A percentile compares a stretch with the other conserved stretches of the same genome.
Evolutionary conservation across 768 basidiomycete genomes (phyloP).

Genomic region (Lactarius indigo): DNA sequence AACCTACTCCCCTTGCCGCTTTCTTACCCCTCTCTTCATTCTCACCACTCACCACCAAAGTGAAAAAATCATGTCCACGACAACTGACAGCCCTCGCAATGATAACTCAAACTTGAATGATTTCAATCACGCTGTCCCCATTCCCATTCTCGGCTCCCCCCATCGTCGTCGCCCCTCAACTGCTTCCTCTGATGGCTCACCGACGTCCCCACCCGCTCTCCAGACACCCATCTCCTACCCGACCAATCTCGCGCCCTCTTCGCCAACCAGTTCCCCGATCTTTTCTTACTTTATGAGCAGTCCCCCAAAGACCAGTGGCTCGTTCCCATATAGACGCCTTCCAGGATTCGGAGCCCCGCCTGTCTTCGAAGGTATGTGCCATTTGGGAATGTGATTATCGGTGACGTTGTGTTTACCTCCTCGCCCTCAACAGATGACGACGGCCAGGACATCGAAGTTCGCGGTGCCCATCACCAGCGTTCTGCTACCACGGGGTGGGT

Average conservation of each 20-base stretch:
- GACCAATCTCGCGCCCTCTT: slow-evolving; percentile 16
- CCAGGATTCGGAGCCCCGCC: slow-evolving; percentile 15
- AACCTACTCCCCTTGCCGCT: not conserved
- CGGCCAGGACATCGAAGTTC: slow-evolving; percentile 16
- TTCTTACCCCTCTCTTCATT: not conserved
- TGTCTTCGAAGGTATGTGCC: slow-evolving; percentile 24
- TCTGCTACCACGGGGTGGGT: slow-evolving; percentile 54
- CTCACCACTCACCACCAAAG: not conserved
- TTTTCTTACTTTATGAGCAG: slow-evolving; percentile 24
- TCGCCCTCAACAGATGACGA: slow-evolving; percentile 15
- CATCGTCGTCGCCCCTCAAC: slow-evolving; percentile 21
- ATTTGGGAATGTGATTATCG: not conserved
- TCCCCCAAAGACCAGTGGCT: slow-evolving; percentile 15
- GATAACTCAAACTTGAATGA: slow-evolving; percentile 1
- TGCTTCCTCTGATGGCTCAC: slow-evolving; percentile 20
- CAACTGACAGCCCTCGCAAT: slow-evolving; percentile 8
- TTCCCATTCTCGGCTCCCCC: slow-evolving; percentile 18
- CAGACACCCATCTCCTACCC: slow-evolving; percentile 22
- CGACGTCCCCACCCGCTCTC: slow-evolving; percentile 15
- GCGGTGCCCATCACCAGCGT: slow-evolving; percentile 35
- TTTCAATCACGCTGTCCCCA: slow-evolving; percentile 18
- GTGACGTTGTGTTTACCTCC: not conserved
- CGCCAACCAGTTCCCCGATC: slow-evolving; percentile 23
- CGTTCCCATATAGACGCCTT: slow-evolving; percentile 20
- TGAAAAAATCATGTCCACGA: slow-evolving; percentile 16